A percentile compares a stretch with the other conserved stretches of the same genome.
Evolutionary conservation across 495 filamentous ascomycete species (phyloP).

Genomic region (Penicillium pulvis): DNA sequence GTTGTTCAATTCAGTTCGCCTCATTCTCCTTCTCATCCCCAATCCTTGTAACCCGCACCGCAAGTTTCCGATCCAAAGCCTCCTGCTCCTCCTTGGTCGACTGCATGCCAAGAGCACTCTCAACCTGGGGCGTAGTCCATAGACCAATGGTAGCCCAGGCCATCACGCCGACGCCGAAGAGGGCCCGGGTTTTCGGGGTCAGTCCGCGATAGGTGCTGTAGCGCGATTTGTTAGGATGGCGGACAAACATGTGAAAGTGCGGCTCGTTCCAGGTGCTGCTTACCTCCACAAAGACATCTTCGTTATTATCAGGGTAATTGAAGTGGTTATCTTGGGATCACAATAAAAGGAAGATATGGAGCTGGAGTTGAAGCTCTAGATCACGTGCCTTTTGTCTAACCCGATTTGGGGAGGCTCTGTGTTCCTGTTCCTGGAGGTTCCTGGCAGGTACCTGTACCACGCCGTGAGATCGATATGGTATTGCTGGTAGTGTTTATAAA

Average conservation of each 20-base stretch:
- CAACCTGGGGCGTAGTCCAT: conserved; percentile 58
- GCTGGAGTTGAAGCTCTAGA: background rate
- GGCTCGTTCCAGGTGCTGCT: background rate
- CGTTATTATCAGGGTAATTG: background rate
- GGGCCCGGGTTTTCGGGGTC: conserved; percentile 59
- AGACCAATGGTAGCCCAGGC: conserved; percentile 65
- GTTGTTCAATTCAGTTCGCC: conserved; percentile 11
- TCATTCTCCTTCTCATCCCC: conserved; percentile 25
- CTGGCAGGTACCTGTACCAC: conserved; percentile 23
- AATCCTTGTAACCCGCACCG: conserved; percentile 48
- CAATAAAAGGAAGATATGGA: background rate
- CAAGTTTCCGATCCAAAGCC: conserved; percentile 51
- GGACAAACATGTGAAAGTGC: too few relatives aligned
- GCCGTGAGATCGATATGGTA: conserved; percentile 9
- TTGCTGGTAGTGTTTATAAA: conserved; percentile 13
- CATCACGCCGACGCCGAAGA: conserved; percentile 67
- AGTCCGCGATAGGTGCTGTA: conserved; percentile 62
- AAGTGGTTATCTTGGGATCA: background rate
- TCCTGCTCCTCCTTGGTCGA: conserved; percentile 63
- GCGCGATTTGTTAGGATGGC: background rate
- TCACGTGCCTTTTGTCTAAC: conserved; percentile 25
- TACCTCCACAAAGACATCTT: conserved; percentile 47
- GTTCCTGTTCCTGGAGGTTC: conserved; percentile 4
- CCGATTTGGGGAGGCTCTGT: conserved; percentile 16
- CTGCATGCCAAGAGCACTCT: conserved; percentile 61